phyloP scores from a whole-genome alignment of 345 rosid species.

The Barbarea vulgaris region DNA sequence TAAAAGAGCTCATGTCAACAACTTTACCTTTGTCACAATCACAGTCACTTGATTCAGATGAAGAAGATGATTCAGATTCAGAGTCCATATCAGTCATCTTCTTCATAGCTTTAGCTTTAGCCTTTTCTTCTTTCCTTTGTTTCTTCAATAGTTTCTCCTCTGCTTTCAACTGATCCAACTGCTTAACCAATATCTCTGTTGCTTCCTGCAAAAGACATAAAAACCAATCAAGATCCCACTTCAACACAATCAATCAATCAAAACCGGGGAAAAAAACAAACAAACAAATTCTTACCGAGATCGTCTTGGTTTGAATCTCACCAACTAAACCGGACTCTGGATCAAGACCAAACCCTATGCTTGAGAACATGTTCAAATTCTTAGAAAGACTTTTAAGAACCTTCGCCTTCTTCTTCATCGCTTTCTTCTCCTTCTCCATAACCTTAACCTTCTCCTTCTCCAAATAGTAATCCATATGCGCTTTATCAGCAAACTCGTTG shows the following conservation, averaged over 20 bases:
- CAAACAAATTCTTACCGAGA: constrained; percentile 46
- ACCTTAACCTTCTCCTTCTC: constrained; percentile 29
- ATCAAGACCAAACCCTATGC: constrained; percentile 45
- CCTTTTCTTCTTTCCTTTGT: constrained; percentile 54
- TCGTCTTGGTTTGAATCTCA: constrained; percentile 46
- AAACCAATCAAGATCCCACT: not conserved
- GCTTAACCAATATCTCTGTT: constrained; percentile 52
- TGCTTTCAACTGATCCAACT: constrained; percentile 54
- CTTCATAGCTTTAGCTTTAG: constrained; percentile 46
- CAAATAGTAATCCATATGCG: constrained; percentile 47
- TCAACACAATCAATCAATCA: not conserved
- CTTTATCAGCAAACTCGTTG: constrained; percentile 46
- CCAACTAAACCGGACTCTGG: constrained; percentile 38
- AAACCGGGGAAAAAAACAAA: not conserved
- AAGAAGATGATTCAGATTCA: constrained; percentile 44
- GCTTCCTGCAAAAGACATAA: constrained; percentile 54
- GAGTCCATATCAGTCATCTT: constrained; percentile 41
- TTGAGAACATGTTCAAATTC: constrained; percentile 47
- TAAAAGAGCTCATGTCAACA: constrained; percentile 52
- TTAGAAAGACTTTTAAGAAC: constrained; percentile 49
- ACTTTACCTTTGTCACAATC: constrained; percentile 51
- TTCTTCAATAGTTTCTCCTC: constrained; percentile 62
- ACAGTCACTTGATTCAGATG: constrained; percentile 56
- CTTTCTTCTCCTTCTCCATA: constrained; percentile 43
- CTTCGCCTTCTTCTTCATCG: constrained; percentile 54